Evolutionary conservation across 441 rosid genomes (phyloP).

Genomic region (Daphne laureola): DNA sequence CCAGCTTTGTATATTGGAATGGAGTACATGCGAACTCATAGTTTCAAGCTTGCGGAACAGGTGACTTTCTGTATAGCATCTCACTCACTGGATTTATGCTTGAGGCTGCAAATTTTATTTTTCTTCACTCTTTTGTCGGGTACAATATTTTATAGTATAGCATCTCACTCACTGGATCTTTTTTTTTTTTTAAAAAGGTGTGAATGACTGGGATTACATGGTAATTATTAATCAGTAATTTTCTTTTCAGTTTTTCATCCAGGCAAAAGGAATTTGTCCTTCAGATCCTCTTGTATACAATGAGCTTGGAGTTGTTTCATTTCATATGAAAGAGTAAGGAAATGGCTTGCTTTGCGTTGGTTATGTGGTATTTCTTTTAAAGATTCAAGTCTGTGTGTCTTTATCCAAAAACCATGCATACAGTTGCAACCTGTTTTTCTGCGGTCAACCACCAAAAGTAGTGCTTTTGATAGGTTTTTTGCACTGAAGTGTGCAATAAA

Average conservation of each 20-base stretch:
- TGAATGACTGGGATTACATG: too few relatives aligned
- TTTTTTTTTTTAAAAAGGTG: too few relatives aligned
- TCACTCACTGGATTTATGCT: conserved; percentile 1
- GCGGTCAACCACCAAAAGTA: too few relatives aligned
- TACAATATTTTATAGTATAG: too few relatives aligned
- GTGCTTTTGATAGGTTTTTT: too few relatives aligned
- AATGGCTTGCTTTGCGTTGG: conserved; percentile 1
- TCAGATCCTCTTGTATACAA: conserved; percentile 93
- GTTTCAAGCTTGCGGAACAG: conserved; percentile 97
- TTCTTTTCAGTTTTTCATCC: conserved; percentile 72
- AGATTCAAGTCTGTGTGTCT: background rate
- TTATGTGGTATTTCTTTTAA: background rate
- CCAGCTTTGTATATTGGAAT: conserved; percentile 96
- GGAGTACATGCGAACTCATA: conserved; percentile 98
- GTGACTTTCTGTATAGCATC: conserved; percentile 26
- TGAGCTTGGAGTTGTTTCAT: conserved; percentile 96
- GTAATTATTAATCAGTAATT: conserved; percentile 10
- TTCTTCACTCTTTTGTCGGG: too few relatives aligned
- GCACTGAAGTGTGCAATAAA: too few relatives aligned
- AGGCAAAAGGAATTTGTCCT: conserved; percentile 83
- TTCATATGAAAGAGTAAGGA: conserved; percentile 87
- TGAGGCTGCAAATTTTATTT: background rate
- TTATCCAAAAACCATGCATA: too few relatives aligned
- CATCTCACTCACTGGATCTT: too few relatives aligned
- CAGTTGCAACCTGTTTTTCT: too few relatives aligned